Base-by-base conservation (phyloP, 805 yeast genomes). In the Jamesozyma gamospora region DNA sequence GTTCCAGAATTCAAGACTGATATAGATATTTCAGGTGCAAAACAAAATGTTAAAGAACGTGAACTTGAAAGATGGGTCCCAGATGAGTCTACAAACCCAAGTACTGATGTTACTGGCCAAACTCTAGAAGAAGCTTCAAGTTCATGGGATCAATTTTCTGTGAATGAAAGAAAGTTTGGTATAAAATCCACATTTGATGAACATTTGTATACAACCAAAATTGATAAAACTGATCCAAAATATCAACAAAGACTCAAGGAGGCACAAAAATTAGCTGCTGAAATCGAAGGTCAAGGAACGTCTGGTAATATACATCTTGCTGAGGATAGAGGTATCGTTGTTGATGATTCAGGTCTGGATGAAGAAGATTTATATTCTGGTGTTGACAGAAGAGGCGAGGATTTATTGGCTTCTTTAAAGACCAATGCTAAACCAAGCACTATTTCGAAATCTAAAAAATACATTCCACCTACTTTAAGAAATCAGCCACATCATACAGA, bases 331-430 rank as follows among this genome's bases (percentile, higher is more conserved):
- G 95, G 95, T 19, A 45, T 77, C 13, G 53, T 59, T 14, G 72
- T 82, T 29, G 95, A 84, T 56, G 95, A 84, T 54, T 74, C 82
- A 43, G 95, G 94, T 14, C 49, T 84, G 49, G 97, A 92, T 61
- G 98, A 92, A 64, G 98, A 92, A 61, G 96, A 88, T 60, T 83
- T 83, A 62, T 92, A 88, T 56, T 86, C 96, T 4, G 96, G 96
- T 37, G 98, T 87, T 34, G 78, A 72, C 42, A 74, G 92, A 53
- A 55, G 63, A 44, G 63, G 62, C 21, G 63, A 60, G 35, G 63
- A 58, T 35, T 42, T 59, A 24, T 46, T 59, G 16, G 64, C 64
- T 4, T 49, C 58, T 11, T 49, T 59, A 40, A 58, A 59, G 37
- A 41, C 49, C 10, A 58, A 52, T 29, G 48, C 63, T 11, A 57